A percentile compares a stretch with the other conserved stretches of the same genome.
phyloP scores from a whole-genome alignment of 441 rosid species.

The Hura crepitans region DNA sequence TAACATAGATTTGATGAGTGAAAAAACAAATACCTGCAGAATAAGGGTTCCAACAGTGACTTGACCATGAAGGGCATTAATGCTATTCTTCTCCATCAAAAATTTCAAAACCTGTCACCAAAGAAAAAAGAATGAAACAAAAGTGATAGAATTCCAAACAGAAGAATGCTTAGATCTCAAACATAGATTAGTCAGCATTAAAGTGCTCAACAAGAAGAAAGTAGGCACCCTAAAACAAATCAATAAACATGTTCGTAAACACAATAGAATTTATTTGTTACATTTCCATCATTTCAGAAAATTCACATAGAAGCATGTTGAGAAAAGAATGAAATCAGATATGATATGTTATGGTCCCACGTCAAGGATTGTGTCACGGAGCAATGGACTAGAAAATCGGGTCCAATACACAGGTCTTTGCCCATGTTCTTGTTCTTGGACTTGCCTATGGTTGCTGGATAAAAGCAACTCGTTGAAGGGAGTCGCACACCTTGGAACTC shows the following conservation, averaged over 20 bases:
- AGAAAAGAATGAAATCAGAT: not conserved
- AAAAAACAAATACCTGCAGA: slow-evolving; percentile 62
- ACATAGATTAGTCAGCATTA: not conserved
- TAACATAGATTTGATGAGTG: slow-evolving; percentile 13
- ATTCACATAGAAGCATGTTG: not conserved
- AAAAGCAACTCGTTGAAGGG: too few relatives aligned
- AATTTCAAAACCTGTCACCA: slow-evolving; percentile 76
- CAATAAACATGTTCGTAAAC: not conserved
- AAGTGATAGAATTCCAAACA: not conserved
- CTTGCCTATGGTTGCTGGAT: too few relatives aligned
- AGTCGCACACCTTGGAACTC: too few relatives aligned
- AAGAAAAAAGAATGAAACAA: slow-evolving; percentile 12
- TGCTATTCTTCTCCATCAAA: slow-evolving; percentile 88
- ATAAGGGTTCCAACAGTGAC: slow-evolving; percentile 92
- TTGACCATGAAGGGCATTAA: slow-evolving; percentile 90
- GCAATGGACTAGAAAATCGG: too few relatives aligned
- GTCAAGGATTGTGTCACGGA: too few relatives aligned
- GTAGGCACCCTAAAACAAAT: not conserved
- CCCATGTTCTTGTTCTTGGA: too few relatives aligned
- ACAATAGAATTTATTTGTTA: not conserved
- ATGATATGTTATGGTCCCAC: too few relatives aligned
- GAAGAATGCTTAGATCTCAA: not conserved
- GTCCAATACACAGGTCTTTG: too few relatives aligned
- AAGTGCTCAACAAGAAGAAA: not conserved
- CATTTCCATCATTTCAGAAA: not conserved